Evolutionary conservation across 192 early-diverging fungal genomes (phyloP).

Genomic region (Backusella circina): DNA sequence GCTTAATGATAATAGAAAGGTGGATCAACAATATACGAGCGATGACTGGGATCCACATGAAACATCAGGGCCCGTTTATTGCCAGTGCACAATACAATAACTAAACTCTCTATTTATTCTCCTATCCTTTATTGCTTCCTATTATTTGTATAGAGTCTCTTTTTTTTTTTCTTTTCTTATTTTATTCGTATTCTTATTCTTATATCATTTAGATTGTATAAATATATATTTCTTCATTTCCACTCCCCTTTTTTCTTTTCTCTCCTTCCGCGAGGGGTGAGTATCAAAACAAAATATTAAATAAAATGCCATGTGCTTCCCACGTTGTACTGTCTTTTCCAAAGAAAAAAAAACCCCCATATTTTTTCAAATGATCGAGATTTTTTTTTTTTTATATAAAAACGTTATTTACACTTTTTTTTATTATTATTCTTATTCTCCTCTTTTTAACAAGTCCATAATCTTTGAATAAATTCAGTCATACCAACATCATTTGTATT

Average conservation of each 20-base stretch:
- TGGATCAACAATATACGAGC: background rate
- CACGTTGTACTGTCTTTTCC: background rate
- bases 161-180: background rate
- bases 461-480: constrained; percentile 76
- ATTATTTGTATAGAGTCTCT: background rate
- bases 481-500: constrained; percentile 96
- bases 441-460: constrained; percentile 82
- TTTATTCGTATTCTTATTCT: no score
- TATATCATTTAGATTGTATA: background rate
- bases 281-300: background rate
- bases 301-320: background rate
- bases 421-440: background rate
- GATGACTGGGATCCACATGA: background rate
- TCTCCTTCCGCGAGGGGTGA: background rate
- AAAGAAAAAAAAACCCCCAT: no score
- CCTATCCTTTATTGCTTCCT: background rate
- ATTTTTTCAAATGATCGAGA: no score
- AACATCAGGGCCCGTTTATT: constrained; percentile 6
- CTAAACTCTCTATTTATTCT: background rate
- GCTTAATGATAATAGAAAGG: background rate
- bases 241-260: background rate
- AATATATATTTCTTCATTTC: background rate
- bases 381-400: no score
- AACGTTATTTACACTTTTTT: background rate
- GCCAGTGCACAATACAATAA: constrained; percentile 15